Evolutionary conservation across 1,139 yeast species (phyloP).

Genomic region (Saccharomyces hybrid): DNA sequence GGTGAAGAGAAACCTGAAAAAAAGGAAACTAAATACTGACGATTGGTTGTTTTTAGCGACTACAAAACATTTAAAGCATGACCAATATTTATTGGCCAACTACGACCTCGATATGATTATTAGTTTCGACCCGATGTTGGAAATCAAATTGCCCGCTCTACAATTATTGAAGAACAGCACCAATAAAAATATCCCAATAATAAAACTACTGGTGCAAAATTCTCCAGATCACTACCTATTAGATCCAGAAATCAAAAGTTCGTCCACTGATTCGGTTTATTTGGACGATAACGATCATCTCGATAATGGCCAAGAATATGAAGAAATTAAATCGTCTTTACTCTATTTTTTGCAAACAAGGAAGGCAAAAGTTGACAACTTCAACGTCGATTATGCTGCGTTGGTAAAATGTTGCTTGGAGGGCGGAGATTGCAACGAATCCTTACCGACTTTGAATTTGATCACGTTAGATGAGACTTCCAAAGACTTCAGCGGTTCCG

Average conservation of each 20-base stretch:
- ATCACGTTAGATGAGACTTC: constrained; percentile 3
- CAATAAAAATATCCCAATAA: constrained; percentile 23
- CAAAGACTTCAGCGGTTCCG: constrained; percentile 5
- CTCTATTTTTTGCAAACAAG: constrained; percentile 19
- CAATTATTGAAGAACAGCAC: constrained; percentile 15
- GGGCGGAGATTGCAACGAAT: constrained; percentile 11
- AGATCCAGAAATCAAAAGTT: constrained; percentile 4
- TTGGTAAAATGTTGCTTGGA: constrained; percentile 16
- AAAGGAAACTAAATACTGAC: constrained; percentile 8
- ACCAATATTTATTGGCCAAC: constrained; percentile 27
- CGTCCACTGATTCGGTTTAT: neutral
- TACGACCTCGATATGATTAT: constrained; percentile 41
- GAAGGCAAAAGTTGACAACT: neutral
- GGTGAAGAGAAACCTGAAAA: constrained; percentile 15
- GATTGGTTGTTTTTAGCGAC: constrained; percentile 38
- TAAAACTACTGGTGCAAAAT: constrained; percentile 37
- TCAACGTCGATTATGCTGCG: constrained; percentile 5
- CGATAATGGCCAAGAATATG: constrained; percentile 15
- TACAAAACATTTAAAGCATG: constrained; percentile 35
- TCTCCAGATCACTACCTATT: constrained; percentile 37
- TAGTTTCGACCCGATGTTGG: constrained; percentile 52
- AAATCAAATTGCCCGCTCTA: constrained; percentile 34
- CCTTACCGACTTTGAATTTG: constrained; percentile 15
- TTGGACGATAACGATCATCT: neutral
- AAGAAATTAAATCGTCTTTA: constrained; percentile 16